Percentiles rank a stretch among this genome's conserved stretches.
phyloP scores from a whole-genome alignment of 2,329 filamentous ascomycete genomes.

The Aspergillus awamori region DNA sequence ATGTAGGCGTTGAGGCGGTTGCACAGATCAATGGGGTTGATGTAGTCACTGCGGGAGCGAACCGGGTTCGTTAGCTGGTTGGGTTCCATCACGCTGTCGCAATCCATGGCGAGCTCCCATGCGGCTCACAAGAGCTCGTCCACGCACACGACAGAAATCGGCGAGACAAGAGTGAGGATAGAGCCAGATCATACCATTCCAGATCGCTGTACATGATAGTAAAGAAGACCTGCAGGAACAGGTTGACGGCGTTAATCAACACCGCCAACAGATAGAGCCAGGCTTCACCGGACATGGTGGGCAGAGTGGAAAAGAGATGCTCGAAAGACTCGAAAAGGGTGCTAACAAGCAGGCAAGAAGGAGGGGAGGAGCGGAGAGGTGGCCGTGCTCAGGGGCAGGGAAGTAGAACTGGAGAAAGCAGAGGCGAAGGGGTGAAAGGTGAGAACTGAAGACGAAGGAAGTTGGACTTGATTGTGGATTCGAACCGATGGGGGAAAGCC shows the following conservation, averaged over 20 bases:
- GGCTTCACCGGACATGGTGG: conserved; percentile 91
- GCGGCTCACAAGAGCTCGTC: not conserved
- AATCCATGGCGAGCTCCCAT: conserved; percentile 2
- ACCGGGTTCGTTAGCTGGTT: conserved; percentile 38
- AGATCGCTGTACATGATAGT: conserved; percentile 99
- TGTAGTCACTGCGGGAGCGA: conserved; percentile 76
- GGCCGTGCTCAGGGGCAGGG: conserved; percentile 7
- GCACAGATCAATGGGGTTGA: conserved; percentile 99
- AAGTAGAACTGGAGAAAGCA: conserved; percentile 25
- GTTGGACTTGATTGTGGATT: conserved; percentile 14
- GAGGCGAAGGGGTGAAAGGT: conserved; percentile 16
- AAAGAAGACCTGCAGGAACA: conserved; percentile 99
- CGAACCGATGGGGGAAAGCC: conserved; percentile 19
- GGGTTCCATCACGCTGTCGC: conserved; percentile 12
- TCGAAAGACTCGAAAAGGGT: conserved; percentile 11
- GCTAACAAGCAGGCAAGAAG: conserved; percentile 10
- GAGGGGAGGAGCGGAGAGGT: conserved; percentile 21
- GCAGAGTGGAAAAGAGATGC: conserved; percentile 17
- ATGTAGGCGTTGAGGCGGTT: conserved; percentile 99
- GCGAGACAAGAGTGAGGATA: not conserved
- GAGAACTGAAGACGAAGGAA: not conserved
- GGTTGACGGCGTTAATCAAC: conserved; percentile 99
- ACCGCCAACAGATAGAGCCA: conserved; percentile 98
- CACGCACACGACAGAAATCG: not conserved
- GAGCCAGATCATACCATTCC: conserved; percentile 74